These are phyloP conservation scores for Phytomonas francai DNA, from an alignment of 208 protist genomes.

Conservation along the genomic window DNA sequence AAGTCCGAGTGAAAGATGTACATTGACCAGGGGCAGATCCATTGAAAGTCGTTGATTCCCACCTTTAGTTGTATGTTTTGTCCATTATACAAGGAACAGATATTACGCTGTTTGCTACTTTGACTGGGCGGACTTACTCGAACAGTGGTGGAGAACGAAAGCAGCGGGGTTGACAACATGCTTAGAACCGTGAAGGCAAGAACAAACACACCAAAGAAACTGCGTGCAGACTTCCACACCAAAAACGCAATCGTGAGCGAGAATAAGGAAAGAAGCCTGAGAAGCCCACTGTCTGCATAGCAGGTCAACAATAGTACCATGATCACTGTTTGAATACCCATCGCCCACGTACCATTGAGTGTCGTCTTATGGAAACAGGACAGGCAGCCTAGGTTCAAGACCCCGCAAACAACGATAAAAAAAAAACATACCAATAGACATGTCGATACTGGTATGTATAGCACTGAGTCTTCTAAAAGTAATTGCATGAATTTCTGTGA, in stretches of 20 bases:
- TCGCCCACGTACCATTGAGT: background rate
- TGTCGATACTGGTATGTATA: conserved; percentile 1
- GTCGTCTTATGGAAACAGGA: background rate
- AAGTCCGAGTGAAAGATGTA: background rate
- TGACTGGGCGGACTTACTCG: background rate
- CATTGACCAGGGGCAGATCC: background rate
- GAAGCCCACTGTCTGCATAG: background rate
- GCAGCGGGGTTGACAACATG: background rate
- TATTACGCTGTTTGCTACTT: background rate
- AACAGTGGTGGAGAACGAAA: background rate
- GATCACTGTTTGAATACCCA: background rate
- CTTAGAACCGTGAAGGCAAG: background rate
- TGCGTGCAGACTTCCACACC: background rate
- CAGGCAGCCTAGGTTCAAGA: background rate
- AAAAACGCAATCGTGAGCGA: background rate
- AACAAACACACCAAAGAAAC: background rate
- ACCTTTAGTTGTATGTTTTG: background rate
- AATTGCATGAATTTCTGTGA: background rate
- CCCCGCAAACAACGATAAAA: background rate
- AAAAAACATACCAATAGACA: background rate
- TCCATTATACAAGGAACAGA: background rate
- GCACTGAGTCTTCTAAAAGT: background rate
- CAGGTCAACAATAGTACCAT: background rate
- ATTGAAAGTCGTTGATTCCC: background rate
- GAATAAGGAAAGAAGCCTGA: background rate